Percentiles rank a stretch among this genome's conserved stretches.
Evolutionary conservation across 2,329 filamentous ascomycete species (phyloP).

Genomic region (Penicillium sp.): DNA sequence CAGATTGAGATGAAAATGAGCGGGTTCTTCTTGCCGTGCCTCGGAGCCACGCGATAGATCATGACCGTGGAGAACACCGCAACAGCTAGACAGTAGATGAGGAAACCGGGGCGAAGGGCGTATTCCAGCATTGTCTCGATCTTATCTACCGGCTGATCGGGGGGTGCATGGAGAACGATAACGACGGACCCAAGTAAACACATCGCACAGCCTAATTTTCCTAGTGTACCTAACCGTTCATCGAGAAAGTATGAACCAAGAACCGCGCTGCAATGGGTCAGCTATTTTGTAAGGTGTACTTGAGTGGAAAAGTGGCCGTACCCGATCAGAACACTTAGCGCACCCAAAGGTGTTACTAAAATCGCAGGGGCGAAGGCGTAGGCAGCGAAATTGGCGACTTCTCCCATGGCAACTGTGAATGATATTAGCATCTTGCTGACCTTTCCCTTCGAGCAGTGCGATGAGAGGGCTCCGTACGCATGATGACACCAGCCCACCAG

Average conservation of each 20-base stretch:
- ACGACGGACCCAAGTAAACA: constrained; percentile 96
- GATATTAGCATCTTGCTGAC: constrained; percentile 29
- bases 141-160: constrained; percentile 86
- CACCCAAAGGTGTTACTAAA: constrained; percentile 91
- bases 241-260: constrained; percentile 92
- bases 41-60: constrained; percentile 92
- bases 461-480: constrained; percentile 63
- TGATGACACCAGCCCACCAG: constrained; percentile 95
- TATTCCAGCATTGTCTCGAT: constrained; percentile 91
- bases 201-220: constrained; percentile 93
- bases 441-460: not conserved
- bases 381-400: constrained; percentile 95
- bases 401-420: constrained; percentile 78
- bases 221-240: constrained; percentile 86
- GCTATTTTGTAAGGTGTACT: constrained; percentile 10
- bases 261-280: constrained; percentile 66
- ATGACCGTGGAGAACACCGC: constrained; percentile 84
- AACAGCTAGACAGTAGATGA: constrained; percentile 81
- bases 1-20: constrained; percentile 97
- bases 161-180: constrained; percentile 94
- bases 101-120: constrained; percentile 79
- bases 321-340: constrained; percentile 90
- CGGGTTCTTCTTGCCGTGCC: constrained; percentile 92
- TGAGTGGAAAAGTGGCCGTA: constrained; percentile 35
- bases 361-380: constrained; percentile 99